Percentiles rank a stretch among this genome's conserved stretches.
Evolutionary conservation across 495 filamentous ascomycete species (phyloP).

Genomic region (Podospora fimiseda): DNA sequence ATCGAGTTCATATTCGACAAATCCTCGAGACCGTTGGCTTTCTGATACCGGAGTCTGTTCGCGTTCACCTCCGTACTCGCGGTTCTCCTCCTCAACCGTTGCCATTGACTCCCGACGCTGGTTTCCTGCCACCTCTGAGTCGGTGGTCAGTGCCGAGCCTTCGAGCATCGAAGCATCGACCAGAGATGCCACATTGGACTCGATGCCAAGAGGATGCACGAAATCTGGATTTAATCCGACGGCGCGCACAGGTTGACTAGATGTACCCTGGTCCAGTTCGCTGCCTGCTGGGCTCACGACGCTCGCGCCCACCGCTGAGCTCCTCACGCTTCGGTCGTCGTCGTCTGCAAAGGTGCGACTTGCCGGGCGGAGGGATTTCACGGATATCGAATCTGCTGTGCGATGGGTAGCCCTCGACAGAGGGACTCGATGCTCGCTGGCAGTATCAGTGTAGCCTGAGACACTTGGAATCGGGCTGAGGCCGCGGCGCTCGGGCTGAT

Average conservation of each 20-base stretch:
- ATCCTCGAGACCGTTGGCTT: conserved; percentile 28
- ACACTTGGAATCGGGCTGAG: conserved; percentile 86
- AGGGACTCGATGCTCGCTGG: conserved; percentile 42
- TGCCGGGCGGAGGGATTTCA: conserved; percentile 27
- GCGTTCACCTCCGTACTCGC: conserved; percentile 9
- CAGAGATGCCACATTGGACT: conserved; percentile 83
- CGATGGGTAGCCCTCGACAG: conserved; percentile 44
- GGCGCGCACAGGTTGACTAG: conserved; percentile 61
- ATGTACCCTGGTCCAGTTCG: conserved; percentile 53
- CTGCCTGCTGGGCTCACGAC: conserved; percentile 65
- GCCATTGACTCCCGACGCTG: conserved; percentile 31
- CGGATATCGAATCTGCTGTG: conserved; percentile 37
- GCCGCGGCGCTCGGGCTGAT: conserved; percentile 53
- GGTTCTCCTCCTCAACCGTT: conserved; percentile 24
- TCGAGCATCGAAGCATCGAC: conserved; percentile 79
- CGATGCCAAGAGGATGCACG: conserved; percentile 65
- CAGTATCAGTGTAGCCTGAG: conserved; percentile 59
- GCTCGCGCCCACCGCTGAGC: conserved; percentile 47
- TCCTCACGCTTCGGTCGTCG: conserved; percentile 34
- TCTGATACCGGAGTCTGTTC: conserved; percentile 31
- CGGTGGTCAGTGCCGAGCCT: conserved; percentile 59
- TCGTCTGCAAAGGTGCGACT: conserved; percentile 34
- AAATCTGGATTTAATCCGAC: conserved; percentile 68
- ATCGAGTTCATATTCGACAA: conserved; percentile 44
- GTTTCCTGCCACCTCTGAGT: conserved; percentile 34